A percentile compares a stretch with the other conserved stretches of the same genome.
These are phyloP conservation scores for Apiotrichum gamsii DNA, from an alignment of 1,284 basidiomycete species.

Conservation along the genomic window DNA sequence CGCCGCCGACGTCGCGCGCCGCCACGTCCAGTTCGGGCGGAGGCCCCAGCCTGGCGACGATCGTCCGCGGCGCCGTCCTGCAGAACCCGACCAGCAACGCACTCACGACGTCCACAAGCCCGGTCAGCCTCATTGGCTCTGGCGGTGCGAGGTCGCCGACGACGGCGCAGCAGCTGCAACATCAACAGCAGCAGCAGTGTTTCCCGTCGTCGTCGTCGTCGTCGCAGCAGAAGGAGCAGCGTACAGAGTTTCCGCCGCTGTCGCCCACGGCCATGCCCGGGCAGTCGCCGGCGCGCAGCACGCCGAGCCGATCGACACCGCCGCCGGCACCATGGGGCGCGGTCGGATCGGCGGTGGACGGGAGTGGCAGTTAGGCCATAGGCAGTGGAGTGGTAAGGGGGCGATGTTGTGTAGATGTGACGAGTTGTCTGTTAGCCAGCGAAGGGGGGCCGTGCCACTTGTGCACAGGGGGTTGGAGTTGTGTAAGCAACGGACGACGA, in stretches of 20 bases:
- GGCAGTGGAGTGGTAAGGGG: no score
- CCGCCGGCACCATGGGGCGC: constrained; percentile 2
- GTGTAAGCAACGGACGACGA: no score
- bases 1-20: constrained; percentile 1
- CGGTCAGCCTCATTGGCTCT: neutral
- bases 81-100: constrained; percentile 31
- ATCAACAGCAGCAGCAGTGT: neutral
- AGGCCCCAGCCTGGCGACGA: constrained; percentile 43
- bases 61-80: constrained; percentile 44
- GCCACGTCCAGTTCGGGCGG: neutral
- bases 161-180: neutral
- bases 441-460: no score
- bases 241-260: constrained; percentile 10
- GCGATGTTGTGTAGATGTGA: no score
- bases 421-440: no score
- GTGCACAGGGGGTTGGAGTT: no score
- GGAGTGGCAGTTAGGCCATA: neutral
- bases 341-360: neutral
- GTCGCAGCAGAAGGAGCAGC: no score
- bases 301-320: constrained; percentile 1
- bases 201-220: neutral
- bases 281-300: constrained; percentile 1
- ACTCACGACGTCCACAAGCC: constrained; percentile 10
- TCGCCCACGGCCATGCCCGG: constrained; percentile 8
- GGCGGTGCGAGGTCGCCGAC: neutral